Conservation (phyloP, 441 rosid genomes). For the Syzygium syzygioides region DNA sequence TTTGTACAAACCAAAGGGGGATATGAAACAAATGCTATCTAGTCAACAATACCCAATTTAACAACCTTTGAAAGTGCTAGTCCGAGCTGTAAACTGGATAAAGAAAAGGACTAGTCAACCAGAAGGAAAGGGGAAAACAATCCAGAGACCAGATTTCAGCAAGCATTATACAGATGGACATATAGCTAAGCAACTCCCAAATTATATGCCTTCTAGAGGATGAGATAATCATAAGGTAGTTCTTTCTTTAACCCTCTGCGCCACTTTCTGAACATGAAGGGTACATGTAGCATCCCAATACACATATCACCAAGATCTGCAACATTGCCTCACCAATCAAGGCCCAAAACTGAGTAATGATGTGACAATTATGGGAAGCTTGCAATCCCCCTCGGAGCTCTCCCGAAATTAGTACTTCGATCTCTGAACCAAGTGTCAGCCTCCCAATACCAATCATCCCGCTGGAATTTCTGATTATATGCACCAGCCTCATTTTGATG, state of each 20-base stretch:
- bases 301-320: not conserved
- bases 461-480: constrained; percentile 79
- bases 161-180: not conserved
- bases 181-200: not conserved
- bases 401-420: constrained; percentile 50
- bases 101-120: not conserved
- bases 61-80: not conserved
- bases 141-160: not conserved
- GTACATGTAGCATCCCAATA: not conserved
- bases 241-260: not conserved
- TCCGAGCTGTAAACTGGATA: not conserved
- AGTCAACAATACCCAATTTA: not conserved
- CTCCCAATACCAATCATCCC: constrained; percentile 98
- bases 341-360: constrained; percentile 90
- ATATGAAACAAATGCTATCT: not conserved
- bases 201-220: not conserved
- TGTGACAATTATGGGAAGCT: constrained; percentile 77
- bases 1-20: not conserved
- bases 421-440: constrained; percentile 55
- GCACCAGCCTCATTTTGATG: constrained; percentile 52
- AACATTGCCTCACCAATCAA: constrained; percentile 52
- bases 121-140: not conserved
- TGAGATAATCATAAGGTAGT: not conserved
- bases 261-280: not conserved
- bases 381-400: constrained; percentile 45